phyloP scores from a whole-genome alignment of 169 alveolate genomes.

The Plasmodium inui region DNA sequence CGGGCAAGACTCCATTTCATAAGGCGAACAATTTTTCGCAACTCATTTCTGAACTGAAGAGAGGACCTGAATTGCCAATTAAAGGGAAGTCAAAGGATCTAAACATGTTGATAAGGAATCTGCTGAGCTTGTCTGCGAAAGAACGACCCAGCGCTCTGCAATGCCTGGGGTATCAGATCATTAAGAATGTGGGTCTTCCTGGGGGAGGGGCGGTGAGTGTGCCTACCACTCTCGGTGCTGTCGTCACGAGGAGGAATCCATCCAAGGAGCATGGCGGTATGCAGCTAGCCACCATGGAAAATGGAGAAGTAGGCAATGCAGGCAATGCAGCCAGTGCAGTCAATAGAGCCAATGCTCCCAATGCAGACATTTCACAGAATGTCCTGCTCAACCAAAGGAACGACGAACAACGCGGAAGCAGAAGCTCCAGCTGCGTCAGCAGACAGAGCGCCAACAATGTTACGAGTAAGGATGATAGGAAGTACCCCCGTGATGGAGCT shows the following conservation, averaged over 20 bases:
- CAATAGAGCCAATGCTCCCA: neutral
- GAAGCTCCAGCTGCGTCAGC: constrained; percentile 62
- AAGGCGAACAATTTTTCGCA: constrained; percentile 87
- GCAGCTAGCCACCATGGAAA: neutral
- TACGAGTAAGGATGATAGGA: constrained; percentile 22
- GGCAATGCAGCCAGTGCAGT: neutral
- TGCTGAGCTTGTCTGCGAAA: constrained; percentile 81
- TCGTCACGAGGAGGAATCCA: neutral
- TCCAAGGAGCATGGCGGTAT: neutral
- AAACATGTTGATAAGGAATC: constrained; percentile 77
- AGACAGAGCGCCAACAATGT: constrained; percentile 40
- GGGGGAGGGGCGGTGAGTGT: neutral
- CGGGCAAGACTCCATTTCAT: constrained; percentile 95
- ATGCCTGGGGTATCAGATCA: constrained; percentile 80
- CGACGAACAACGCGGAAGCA: constrained; percentile 31
- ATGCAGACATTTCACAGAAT: constrained; percentile 2
- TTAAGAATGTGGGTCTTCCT: constrained; percentile 76
- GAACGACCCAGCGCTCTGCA: constrained; percentile 85
- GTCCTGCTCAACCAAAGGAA: constrained; percentile 35
- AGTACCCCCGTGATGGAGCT: constrained; percentile 7
- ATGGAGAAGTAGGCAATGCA: neutral
- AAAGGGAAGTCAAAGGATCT: constrained; percentile 77
- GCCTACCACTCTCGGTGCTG: neutral
- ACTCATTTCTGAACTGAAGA: constrained; percentile 80
- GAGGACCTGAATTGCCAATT: constrained; percentile 86